A percentile compares a stretch with the other conserved stretches of the same genome.
phyloP scores from a whole-genome alignment of 495 filamentous ascomycete genomes.

The Trichodelitschia bisporula region DNA sequence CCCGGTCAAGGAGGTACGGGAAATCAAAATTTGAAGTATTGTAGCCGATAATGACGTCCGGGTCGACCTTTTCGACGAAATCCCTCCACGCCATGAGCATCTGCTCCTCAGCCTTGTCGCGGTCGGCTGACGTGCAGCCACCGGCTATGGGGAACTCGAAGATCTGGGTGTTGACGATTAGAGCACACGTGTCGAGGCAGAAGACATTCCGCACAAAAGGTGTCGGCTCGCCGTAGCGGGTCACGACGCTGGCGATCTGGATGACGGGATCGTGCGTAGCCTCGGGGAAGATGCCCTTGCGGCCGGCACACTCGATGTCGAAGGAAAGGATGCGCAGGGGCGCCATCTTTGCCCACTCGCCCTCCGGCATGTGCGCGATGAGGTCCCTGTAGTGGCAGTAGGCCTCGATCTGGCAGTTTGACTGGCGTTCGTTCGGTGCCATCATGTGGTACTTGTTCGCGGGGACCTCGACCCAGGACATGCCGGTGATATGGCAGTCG shows the following conservation, averaged over 20 bases:
- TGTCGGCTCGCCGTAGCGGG: constrained; percentile 82
- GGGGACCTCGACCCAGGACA: constrained; percentile 91
- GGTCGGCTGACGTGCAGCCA: too few relatives aligned
- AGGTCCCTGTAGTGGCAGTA: constrained; percentile 55
- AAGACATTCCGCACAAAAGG: constrained; percentile 95
- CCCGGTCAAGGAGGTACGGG: constrained; percentile 80
- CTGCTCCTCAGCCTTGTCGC: constrained; percentile 46
- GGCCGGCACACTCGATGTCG: constrained; percentile 95
- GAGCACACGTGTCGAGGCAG: constrained; percentile 65
- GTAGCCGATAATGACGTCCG: constrained; percentile 96
- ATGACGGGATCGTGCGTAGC: constrained; percentile 81
- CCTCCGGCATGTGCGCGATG: constrained; percentile 68
- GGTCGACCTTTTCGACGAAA: constrained; percentile 78
- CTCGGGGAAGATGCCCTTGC: constrained; percentile 93
- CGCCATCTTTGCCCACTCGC: constrained; percentile 97
- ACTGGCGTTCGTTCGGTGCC: constrained; percentile 32
- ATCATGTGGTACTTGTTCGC: constrained; percentile 48
- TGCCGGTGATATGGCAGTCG: constrained; percentile 74
- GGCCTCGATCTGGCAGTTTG: constrained; percentile 91
- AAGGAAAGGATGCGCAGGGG: constrained; percentile 82
- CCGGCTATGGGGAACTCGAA: too few relatives aligned
- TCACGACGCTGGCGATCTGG: constrained; percentile 96
- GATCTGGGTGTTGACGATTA: constrained; percentile 88
- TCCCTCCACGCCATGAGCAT: constrained; percentile 80
- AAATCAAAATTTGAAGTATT: constrained; percentile 99